phyloP scores from a whole-genome alignment of 768 basidiomycete genomes.

The Terana coerulea region DNA sequence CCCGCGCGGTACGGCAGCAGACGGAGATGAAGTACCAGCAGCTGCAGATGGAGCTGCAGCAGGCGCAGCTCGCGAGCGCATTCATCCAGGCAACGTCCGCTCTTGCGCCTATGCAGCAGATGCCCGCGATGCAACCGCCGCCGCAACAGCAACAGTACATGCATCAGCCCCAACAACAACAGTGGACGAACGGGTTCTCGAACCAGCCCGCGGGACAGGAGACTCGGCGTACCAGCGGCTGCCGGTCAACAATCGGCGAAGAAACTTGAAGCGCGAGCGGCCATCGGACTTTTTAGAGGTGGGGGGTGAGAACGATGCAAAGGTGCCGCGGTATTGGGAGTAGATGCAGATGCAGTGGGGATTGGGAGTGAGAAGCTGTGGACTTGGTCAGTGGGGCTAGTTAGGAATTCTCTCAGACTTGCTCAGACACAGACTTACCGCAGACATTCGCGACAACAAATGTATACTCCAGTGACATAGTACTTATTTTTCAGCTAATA shows the following conservation, averaged over 20 bases:
- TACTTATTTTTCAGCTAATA: too few species aligned
- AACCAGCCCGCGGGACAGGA: constrained; percentile 63
- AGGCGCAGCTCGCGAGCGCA: constrained; percentile 69
- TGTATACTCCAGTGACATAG: too few species aligned
- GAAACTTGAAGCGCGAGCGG: constrained; percentile 75
- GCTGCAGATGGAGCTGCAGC: constrained; percentile 72
- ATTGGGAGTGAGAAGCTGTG: too few species aligned
- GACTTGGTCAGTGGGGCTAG: too few species aligned
- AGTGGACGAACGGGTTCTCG: constrained; percentile 43
- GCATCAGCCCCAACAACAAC: constrained; percentile 30
- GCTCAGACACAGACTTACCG: too few species aligned
- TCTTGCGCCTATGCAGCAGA: constrained; percentile 42
- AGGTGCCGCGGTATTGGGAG: constrained; percentile 78
- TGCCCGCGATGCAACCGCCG: constrained; percentile 40
- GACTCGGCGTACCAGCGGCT: constrained; percentile 86
- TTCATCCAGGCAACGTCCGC: constrained; percentile 27
- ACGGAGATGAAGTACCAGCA: constrained; percentile 84
- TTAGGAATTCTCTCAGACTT: too few species aligned
- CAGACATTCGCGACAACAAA: too few species aligned
- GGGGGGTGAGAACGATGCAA: constrained; percentile 53
- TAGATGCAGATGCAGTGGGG: constrained; percentile 30
- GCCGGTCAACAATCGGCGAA: constrained; percentile 76
- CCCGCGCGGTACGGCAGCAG: constrained; percentile 67
- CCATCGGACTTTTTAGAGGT: constrained; percentile 84
- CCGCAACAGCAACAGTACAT: constrained; percentile 39